phyloP scores from a whole-genome alignment of 2,329 filamentous ascomycete species.

The Beauveria varroae region DNA sequence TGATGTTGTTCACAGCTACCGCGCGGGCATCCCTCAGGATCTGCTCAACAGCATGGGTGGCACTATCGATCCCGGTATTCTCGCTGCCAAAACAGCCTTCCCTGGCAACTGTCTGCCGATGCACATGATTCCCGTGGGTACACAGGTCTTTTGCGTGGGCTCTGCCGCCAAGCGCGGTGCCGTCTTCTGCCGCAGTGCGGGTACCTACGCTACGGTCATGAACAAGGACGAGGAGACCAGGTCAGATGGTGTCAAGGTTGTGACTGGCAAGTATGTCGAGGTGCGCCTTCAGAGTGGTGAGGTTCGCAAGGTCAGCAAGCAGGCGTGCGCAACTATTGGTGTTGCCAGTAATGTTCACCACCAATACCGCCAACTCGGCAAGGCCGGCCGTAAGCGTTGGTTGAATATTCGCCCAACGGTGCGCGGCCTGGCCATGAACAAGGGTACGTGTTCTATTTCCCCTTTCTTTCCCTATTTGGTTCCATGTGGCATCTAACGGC shows the following conservation, averaged over 20 bases:
- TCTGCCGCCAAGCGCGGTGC: slow-evolving; percentile 65
- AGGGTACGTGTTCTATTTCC: slow-evolving; percentile 46
- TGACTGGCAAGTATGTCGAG: slow-evolving; percentile 70
- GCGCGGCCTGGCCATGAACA: slow-evolving; percentile 97
- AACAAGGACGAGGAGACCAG: slow-evolving; percentile 75
- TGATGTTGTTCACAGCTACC: slow-evolving; percentile 87
- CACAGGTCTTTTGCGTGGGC: slow-evolving; percentile 83
- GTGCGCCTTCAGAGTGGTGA: slow-evolving; percentile 90
- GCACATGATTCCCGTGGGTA: slow-evolving; percentile 94
- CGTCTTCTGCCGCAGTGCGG: slow-evolving; percentile 90
- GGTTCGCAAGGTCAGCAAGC: slow-evolving; percentile 77
- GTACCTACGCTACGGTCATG: slow-evolving; percentile 82
- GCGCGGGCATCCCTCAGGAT: slow-evolving; percentile 78
- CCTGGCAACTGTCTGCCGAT: slow-evolving; percentile 91
- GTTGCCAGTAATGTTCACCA: slow-evolving; percentile 89
- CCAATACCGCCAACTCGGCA: slow-evolving; percentile 85
- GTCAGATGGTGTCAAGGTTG: slow-evolving; percentile 50
- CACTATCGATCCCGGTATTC: slow-evolving; percentile 84
- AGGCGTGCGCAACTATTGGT: slow-evolving; percentile 91
- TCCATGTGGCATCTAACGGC: slow-evolving; percentile 11
- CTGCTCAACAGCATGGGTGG: slow-evolving; percentile 90
- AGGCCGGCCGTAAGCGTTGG: slow-evolving; percentile 90
- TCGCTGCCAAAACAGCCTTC: slow-evolving; percentile 90
- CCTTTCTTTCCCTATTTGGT: neutral
- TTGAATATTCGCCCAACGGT: slow-evolving; percentile 91